These are phyloP conservation scores for Astragalus membranaceus DNA, from an alignment of 306 rosid genomes.

Conservation along the genomic window DNA sequence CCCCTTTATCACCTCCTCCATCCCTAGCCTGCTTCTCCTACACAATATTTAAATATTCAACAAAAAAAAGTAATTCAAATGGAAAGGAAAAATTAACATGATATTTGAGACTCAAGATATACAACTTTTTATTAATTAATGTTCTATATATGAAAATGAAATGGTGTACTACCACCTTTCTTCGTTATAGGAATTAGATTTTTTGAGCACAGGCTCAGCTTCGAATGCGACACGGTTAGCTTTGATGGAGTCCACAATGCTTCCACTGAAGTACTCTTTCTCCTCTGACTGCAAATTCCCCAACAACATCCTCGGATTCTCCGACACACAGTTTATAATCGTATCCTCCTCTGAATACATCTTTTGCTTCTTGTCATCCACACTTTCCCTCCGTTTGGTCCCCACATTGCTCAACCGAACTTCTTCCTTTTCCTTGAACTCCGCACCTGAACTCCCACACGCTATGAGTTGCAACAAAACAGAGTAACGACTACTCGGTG, in stretches of 20 bases:
- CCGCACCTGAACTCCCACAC: slow-evolving; percentile 60
- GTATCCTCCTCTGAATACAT: slow-evolving; percentile 14
- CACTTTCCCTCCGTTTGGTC: background rate
- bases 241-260: slow-evolving; percentile 57
- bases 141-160: too few relatives aligned
- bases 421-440: slow-evolving; percentile 30
- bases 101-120: background rate
- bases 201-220: slow-evolving; percentile 39
- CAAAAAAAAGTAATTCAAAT: background rate
- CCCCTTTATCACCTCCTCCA: slow-evolving; percentile 24
- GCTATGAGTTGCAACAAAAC: slow-evolving; percentile 71
- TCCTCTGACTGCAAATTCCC: slow-evolving; percentile 69
- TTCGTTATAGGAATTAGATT: slow-evolving; percentile 68
- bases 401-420: slow-evolving; percentile 27
- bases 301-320: slow-evolving; percentile 65
- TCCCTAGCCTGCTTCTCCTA: slow-evolving; percentile 45
- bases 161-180: slow-evolving; percentile 39
- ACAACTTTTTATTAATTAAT: too few relatives aligned
- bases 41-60: background rate
- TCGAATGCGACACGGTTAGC: slow-evolving; percentile 27
- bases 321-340: slow-evolving; percentile 50
- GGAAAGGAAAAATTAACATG: background rate
- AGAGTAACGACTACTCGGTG: slow-evolving; percentile 42
- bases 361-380: slow-evolving; percentile 14
- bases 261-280: slow-evolving; percentile 87